A percentile compares a stretch with the other conserved stretches of the same genome.
Evolutionary conservation across 768 basidiomycete species (phyloP).

Genomic region (Mycena floridula): DNA sequence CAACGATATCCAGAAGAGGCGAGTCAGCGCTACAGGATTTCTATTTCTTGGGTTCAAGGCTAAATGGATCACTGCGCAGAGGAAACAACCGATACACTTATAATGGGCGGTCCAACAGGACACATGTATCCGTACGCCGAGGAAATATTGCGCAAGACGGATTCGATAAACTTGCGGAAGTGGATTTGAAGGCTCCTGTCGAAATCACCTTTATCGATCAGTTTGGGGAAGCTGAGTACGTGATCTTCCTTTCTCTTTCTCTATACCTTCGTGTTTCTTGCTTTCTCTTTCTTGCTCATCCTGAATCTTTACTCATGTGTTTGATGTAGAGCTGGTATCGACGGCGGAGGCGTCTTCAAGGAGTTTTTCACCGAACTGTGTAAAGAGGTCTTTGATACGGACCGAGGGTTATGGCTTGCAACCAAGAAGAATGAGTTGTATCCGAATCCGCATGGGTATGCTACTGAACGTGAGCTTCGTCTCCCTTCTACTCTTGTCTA

Average conservation of each 20-base stretch:
- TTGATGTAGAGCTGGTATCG: constrained; percentile 82
- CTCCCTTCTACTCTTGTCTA: constrained; percentile 2
- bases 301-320: no score
- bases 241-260: no score
- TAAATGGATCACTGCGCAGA: no score
- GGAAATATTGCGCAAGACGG: constrained; percentile 84
- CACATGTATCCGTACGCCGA: constrained; percentile 48
- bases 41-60: no score
- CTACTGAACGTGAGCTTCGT: constrained; percentile 80
- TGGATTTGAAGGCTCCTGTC: constrained; percentile 75
- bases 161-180: constrained; percentile 75
- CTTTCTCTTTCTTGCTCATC: not conserved
- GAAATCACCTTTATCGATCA: constrained; percentile 92
- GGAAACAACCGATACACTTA: no score
- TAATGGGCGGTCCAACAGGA: no score
- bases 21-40: not conserved
- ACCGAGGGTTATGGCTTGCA: constrained; percentile 90
- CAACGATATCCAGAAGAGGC: constrained; percentile 42
- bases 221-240: constrained; percentile 80
- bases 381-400: constrained; percentile 92
- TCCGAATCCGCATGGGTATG: constrained; percentile 89
- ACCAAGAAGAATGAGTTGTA: constrained; percentile 92
- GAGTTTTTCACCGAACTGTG: constrained; percentile 92
- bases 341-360: constrained; percentile 96
- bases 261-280: not conserved